These are phyloP conservation scores for Trypanosoma vivax DNA, from an alignment of 208 protist genomes.

Conservation along the genomic window DNA sequence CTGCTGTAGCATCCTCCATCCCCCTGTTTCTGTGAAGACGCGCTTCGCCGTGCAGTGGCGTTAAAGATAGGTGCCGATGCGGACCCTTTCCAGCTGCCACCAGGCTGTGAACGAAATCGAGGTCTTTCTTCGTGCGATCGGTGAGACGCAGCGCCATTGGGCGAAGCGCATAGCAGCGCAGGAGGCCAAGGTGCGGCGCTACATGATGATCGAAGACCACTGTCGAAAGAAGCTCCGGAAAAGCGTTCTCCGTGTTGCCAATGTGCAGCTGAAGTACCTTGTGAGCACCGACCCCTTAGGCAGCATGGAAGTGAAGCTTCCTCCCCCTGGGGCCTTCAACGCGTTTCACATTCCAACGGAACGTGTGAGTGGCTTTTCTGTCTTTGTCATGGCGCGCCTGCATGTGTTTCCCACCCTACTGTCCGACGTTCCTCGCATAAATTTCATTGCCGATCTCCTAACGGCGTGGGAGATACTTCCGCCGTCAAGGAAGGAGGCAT, in stretches of 20 bases:
- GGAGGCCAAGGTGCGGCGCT: constrained; percentile 58
- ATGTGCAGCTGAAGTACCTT: constrained; percentile 46
- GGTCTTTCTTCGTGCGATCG: constrained; percentile 62
- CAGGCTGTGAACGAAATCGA: constrained; percentile 53
- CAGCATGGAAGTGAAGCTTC: constrained; percentile 19
- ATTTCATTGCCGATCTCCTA: constrained; percentile 62
- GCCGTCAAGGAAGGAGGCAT: constrained; percentile 39
- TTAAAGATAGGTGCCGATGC: too few relatives aligned
- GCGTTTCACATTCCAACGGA: constrained; percentile 37
- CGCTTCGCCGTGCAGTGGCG: neutral
- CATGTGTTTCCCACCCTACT: constrained; percentile 31
- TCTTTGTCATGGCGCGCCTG: constrained; percentile 66
- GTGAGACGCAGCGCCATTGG: constrained; percentile 54
- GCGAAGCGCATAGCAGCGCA: constrained; percentile 40
- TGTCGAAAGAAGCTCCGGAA: constrained; percentile 43
- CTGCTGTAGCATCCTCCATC: too few relatives aligned
- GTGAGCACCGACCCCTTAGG: constrained; percentile 55
- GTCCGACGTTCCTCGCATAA: constrained; percentile 23
- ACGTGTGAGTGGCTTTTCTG: constrained; percentile 55
- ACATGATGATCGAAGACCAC: constrained; percentile 77
- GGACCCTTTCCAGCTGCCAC: constrained; percentile 7
- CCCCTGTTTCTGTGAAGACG: constrained; percentile 8
- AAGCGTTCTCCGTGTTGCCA: constrained; percentile 47
- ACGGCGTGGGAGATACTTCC: constrained; percentile 64
- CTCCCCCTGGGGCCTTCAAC: constrained; percentile 29